Evolutionary conservation across 1,139 yeast species (phyloP), one percentile per base, ranked within the genome.

Genomic region (Nakaseomyces sp.): DNA sequence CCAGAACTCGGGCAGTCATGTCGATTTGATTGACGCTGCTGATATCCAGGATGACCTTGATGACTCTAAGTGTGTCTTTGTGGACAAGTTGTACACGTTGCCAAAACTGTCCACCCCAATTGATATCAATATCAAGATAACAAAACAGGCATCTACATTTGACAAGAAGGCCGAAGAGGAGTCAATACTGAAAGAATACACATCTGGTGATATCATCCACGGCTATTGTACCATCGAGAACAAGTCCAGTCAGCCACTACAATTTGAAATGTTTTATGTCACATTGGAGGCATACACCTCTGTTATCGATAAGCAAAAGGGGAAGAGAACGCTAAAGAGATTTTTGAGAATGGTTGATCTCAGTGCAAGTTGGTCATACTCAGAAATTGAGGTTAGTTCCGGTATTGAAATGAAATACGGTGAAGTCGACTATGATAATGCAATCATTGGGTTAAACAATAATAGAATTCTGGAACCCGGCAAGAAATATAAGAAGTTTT

Each of bases 251-350:
- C 55, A 60, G 10, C 64, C 67, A 0, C 57, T 77, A 2, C 71
- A 70, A 3, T 78, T 77, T 50, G 78, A 76, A 48, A 74, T 74
- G 74, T 69, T 77, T 49, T 67, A 73, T 38, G 79, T 77, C 16
- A 72, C 79, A 2, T 58, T 78, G 30, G 81, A 78, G 55, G 83
- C 83, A 0, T 57, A 52, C 6, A 52, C 57, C 4, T 57, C 68
- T 2, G 53, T 67, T 4, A 55, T 63, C 9, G 66, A 65, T 38
- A 42, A 45, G 10, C 48, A 49, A 8, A 46, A 48, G n/a, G 59
- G 54, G 43, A 50, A 60, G 48, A 48, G 62, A 47, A 57, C 62
- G 10, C 51, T 55, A 15, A 65, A 65, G 42, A 58, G 65, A 19
- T 67, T 69, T 45, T 47, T 69, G 22, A 57, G 65, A 35, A 68